phyloP scores from a whole-genome alignment of 2,329 filamentous ascomycete genomes.

The Trichophyton rubrum region DNA sequence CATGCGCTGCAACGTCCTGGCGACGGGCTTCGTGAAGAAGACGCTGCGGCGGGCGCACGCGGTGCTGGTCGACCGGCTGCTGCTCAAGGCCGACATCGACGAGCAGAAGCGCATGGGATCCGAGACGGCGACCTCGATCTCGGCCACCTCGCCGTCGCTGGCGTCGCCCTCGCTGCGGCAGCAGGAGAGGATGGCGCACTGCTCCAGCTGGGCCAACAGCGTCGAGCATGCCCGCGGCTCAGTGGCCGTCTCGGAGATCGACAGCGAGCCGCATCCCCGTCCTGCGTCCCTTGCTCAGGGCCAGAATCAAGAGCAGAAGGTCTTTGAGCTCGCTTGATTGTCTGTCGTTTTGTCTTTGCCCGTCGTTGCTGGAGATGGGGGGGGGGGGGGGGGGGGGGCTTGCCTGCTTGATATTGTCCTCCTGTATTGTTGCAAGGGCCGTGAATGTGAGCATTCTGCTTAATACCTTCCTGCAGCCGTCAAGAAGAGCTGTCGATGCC shows the following conservation, averaged over 20 bases:
- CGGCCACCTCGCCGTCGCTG: background rate
- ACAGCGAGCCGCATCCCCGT: background rate
- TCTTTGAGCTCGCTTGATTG: background rate
- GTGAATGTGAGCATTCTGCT: too few species aligned
- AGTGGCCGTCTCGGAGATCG: background rate
- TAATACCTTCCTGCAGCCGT: too few species aligned
- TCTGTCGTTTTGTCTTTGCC: background rate
- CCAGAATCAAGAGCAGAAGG: background rate
- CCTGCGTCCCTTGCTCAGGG: background rate
- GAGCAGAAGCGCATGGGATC: slow-evolving; percentile 18
- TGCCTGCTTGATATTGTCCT: too few species aligned
- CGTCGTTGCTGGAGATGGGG: background rate
- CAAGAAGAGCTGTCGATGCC: too few species aligned
- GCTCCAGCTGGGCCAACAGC: background rate
- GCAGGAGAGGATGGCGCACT: background rate
- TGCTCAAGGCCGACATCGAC: slow-evolving; percentile 38
- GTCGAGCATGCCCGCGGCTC: background rate
- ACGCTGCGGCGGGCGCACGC: slow-evolving; percentile 67
- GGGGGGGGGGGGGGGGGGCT: too few species aligned
- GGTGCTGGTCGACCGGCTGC: slow-evolving; percentile 53
- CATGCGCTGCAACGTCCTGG: slow-evolving; percentile 65
- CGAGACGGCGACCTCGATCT: slow-evolving; percentile 4
- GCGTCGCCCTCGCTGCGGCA: background rate
- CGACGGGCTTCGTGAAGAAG: slow-evolving; percentile 66
- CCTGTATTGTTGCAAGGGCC: too few species aligned